phyloP scores from a whole-genome alignment of 371 early-diverging fungal genomes.

The Mortierella sp. region DNA sequence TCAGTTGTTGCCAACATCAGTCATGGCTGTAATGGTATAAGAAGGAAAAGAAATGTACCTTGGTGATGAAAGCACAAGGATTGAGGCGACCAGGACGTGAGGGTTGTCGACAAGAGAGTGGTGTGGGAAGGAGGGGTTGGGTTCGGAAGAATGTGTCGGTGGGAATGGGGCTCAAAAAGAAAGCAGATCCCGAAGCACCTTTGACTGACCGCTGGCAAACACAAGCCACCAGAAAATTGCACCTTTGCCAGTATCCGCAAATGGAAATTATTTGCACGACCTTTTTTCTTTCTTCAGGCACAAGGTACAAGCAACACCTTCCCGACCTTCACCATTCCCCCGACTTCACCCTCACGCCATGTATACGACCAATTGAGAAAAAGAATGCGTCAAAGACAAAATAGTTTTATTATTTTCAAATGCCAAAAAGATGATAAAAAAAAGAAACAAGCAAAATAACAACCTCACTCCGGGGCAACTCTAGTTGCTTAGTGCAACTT shows the following conservation, averaged over 20 bases:
- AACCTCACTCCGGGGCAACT: background rate
- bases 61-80: slow-evolving; percentile 4
- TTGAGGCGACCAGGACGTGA: background rate
- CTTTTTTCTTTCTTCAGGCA: background rate
- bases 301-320: background rate
- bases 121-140: background rate
- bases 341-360: background rate
- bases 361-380: background rate
- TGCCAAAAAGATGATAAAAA: background rate
- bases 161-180: slow-evolving; percentile 1
- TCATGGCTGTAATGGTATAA: background rate
- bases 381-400: background rate
- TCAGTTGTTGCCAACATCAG: background rate
- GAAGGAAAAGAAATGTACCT: background rate
- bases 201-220: background rate
- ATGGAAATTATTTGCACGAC: background rate
- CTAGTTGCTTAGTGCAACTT: slow-evolving; percentile 21
- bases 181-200: slow-evolving; percentile 1
- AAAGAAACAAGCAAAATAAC: background rate
- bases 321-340: background rate
- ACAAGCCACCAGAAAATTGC: background rate
- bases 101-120: background rate
- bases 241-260: background rate
- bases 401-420: background rate
- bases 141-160: slow-evolving; percentile 8